Evolutionary conservation across 331 rosid species (phyloP).

Genomic region (Arachis monticola): DNA sequence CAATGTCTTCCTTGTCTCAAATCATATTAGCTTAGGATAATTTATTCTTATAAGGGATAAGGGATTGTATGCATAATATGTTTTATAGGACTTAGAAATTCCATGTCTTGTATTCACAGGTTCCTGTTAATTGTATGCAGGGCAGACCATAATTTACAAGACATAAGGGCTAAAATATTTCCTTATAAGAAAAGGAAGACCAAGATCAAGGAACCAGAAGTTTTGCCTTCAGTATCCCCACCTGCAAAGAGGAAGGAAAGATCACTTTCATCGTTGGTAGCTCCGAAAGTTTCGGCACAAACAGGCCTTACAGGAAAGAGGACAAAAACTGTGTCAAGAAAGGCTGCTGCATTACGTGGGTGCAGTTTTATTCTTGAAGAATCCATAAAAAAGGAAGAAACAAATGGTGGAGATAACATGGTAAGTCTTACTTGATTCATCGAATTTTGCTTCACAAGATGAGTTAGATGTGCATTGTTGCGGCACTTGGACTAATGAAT

Average conservation of each 20-base stretch:
- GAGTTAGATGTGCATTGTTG: slow-evolving; percentile 51
- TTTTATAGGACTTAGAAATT: slow-evolving; percentile 8
- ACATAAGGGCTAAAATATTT: slow-evolving; percentile 84
- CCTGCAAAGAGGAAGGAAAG: slow-evolving; percentile 95
- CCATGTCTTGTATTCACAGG: background rate
- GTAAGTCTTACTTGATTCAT: slow-evolving; percentile 62
- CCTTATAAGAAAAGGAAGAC: slow-evolving; percentile 68
- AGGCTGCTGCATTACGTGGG: slow-evolving; percentile 79
- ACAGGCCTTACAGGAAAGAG: slow-evolving; percentile 88
- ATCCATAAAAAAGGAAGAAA: slow-evolving; percentile 65
- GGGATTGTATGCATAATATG: background rate
- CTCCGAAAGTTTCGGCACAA: slow-evolving; percentile 84
- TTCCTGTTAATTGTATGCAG: slow-evolving; percentile 54
- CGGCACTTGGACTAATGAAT: slow-evolving; percentile 14
- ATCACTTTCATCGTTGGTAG: slow-evolving; percentile 90
- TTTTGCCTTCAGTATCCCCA: slow-evolving; percentile 60
- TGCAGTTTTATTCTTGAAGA: slow-evolving; percentile 63
- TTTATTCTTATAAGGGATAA: background rate
- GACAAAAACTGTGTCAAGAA: slow-evolving; percentile 74
- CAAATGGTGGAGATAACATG: slow-evolving; percentile 57
- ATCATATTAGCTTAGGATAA: slow-evolving; percentile 25
- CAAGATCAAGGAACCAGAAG: slow-evolving; percentile 60
- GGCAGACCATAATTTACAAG: slow-evolving; percentile 99
- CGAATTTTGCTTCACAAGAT: slow-evolving; percentile 43
- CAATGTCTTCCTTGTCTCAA: background rate